These are phyloP conservation scores for Hypomontagnella submonticulosa DNA, from an alignment of 495 filamentous ascomycete genomes.

Conservation along the genomic window DNA sequence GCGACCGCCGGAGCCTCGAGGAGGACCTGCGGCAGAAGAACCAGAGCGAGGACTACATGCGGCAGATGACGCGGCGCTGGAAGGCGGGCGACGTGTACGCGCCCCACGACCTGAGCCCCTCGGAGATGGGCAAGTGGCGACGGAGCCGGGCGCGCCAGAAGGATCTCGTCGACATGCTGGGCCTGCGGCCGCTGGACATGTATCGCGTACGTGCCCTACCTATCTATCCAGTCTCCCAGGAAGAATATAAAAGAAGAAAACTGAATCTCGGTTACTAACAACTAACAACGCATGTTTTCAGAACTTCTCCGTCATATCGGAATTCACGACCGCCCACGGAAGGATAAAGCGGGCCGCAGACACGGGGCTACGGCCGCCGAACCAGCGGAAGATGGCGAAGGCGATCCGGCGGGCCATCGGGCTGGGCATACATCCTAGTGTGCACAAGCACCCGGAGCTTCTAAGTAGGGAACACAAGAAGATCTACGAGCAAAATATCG, in stretches of 20 bases:
- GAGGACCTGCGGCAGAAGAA: slow-evolving; percentile 35
- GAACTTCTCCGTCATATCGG: slow-evolving; percentile 94
- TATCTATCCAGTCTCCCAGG: not conserved
- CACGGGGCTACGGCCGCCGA: slow-evolving; percentile 86
- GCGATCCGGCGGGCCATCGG: slow-evolving; percentile 89
- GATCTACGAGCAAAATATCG: slow-evolving; percentile 29
- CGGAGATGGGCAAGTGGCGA: slow-evolving; percentile 76
- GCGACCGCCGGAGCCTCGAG: slow-evolving; percentile 51
- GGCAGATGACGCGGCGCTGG: slow-evolving; percentile 68
- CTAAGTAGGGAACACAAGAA: slow-evolving; percentile 54
- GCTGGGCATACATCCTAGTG: slow-evolving; percentile 89
- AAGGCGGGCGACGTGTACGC: slow-evolving; percentile 84
- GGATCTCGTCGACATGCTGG: slow-evolving; percentile 85
- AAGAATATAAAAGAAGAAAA: not conserved
- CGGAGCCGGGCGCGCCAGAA: slow-evolving; percentile 50
- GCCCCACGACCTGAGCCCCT: slow-evolving; percentile 82
- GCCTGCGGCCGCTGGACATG: slow-evolving; percentile 81
- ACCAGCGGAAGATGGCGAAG: slow-evolving; percentile 93
- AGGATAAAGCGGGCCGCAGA: slow-evolving; percentile 78
- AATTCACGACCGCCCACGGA: slow-evolving; percentile 85
- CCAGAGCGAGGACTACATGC: slow-evolving; percentile 49
- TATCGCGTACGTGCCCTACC: slow-evolving; percentile 73
- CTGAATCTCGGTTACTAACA: not conserved
- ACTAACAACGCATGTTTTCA: slow-evolving; percentile 46
- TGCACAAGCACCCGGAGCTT: slow-evolving; percentile 92